Conservation (phyloP, 2,329 filamentous ascomycete genomes). For the Trichophaea hybrida region DNA sequence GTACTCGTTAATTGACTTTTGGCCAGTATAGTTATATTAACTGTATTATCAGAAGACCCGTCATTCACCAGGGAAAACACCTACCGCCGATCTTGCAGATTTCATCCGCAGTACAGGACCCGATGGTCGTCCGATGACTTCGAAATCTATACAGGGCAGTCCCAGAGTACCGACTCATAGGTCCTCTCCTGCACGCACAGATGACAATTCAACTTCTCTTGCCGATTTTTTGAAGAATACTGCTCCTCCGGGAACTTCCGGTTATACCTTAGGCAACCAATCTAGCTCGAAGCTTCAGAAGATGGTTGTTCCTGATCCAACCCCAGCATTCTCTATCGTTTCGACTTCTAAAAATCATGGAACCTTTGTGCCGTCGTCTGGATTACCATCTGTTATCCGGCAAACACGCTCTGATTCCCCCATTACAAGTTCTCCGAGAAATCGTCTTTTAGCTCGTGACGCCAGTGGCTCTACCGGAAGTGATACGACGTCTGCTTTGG, state of each 20-base stretch:
- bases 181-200: neutral
- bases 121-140: slow-evolving; percentile 29
- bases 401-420: slow-evolving; percentile 10
- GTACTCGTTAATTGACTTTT: slow-evolving; percentile 28
- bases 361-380: slow-evolving; percentile 11
- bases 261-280: neutral
- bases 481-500: slow-evolving; percentile 68
- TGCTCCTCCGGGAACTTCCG: neutral
- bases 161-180: neutral
- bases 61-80: slow-evolving; percentile 1
- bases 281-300: neutral
- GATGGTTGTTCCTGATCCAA: slow-evolving; percentile 11
- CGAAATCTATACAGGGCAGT: neutral
- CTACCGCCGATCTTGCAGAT: slow-evolving; percentile 56
- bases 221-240: neutral
- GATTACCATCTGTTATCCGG: slow-evolving; percentile 17
- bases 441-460: slow-evolving; percentile 52
- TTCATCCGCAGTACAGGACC: slow-evolving; percentile 81
- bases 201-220: neutral
- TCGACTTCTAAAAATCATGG: neutral
- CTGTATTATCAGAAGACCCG: neutral
- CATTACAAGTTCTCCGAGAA: slow-evolving; percentile 8
- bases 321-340: slow-evolving; percentile 10
- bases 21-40: neutral
- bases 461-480: slow-evolving; percentile 42